A percentile compares a stretch with the other conserved stretches of the same genome.
phyloP scores from a whole-genome alignment of 257 asterid genomes.

The Gentiana macrophylla region DNA sequence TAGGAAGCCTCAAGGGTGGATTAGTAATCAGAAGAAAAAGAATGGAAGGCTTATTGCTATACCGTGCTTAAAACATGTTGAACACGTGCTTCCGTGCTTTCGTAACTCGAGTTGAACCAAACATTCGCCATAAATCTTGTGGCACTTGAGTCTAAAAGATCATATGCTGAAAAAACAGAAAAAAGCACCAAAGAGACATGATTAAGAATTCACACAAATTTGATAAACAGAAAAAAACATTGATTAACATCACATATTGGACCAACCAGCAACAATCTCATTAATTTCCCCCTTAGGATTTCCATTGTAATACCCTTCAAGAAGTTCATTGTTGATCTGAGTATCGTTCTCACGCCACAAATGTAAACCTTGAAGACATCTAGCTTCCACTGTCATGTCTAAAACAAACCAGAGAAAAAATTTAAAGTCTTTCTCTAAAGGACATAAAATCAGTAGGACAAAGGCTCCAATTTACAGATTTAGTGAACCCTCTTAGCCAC shows the following conservation, averaged over 20 bases:
- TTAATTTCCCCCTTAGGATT: constrained; percentile 18
- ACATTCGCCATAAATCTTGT: constrained; percentile 20
- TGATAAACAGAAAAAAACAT: not conserved
- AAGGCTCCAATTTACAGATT: too few species aligned
- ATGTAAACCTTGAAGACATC: constrained; percentile 22
- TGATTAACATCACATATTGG: not conserved
- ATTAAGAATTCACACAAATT: not conserved
- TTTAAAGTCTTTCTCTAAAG: too few species aligned
- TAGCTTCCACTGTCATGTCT: not conserved
- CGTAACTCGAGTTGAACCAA: constrained; percentile 23
- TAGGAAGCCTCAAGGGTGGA: too few species aligned
- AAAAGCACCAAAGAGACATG: not conserved
- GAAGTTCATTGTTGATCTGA: constrained; percentile 24
- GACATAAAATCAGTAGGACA: too few species aligned
- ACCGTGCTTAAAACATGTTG: constrained; percentile 30
- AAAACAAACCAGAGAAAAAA: too few species aligned
- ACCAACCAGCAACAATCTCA: constrained; percentile 27
- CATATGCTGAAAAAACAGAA: constrained; percentile 21
- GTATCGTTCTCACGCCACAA: constrained; percentile 26
- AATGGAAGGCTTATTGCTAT: constrained; percentile 1
- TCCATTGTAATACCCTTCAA: constrained; percentile 24
- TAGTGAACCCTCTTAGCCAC: too few species aligned
- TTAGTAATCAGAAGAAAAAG: too few species aligned
- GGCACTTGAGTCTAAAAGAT: constrained; percentile 21
- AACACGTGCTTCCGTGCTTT: not conserved